Conservation (phyloP, 2,329 filamentous ascomycete species). For the Fusarium odoratissimum region DNA sequence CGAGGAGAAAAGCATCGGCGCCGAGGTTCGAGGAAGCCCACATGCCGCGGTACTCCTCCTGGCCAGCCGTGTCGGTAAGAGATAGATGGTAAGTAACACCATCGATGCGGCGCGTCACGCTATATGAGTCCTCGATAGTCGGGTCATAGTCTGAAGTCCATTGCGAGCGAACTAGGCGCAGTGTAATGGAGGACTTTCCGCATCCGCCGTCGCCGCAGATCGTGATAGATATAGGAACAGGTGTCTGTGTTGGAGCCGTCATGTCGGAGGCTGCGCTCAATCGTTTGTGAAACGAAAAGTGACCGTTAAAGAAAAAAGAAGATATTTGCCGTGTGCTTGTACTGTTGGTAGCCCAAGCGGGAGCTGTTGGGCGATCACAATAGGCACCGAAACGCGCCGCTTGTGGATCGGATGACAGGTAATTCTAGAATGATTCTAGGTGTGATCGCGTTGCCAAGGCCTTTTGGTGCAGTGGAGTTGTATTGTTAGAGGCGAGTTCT, state of each 20-base stretch:
- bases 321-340: neutral
- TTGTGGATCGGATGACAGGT: slow-evolving; percentile 21
- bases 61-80: slow-evolving; percentile 87
- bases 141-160: slow-evolving; percentile 89
- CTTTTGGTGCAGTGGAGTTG: neutral
- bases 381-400: slow-evolving; percentile 23
- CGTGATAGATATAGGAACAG: slow-evolving; percentile 76
- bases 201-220: slow-evolving; percentile 89
- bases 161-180: slow-evolving; percentile 82
- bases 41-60: slow-evolving; percentile 89
- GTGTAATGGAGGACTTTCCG: slow-evolving; percentile 86
- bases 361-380: slow-evolving; percentile 20
- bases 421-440: slow-evolving; percentile 31
- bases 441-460: slow-evolving; percentile 15
- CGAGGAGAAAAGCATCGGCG: slow-evolving; percentile 85
- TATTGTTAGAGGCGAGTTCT: neutral
- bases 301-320: neutral
- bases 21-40: slow-evolving; percentile 83
- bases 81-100: slow-evolving; percentile 83
- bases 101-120: slow-evolving; percentile 82
- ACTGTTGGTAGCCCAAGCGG: slow-evolving; percentile 7
- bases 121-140: slow-evolving; percentile 87
- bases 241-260: slow-evolving; percentile 44
- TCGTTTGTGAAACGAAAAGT: neutral
- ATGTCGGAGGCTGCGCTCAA: slow-evolving; percentile 18